phyloP scores from a whole-genome alignment of 2,329 filamentous ascomycete species.

The Cordyceps fumosorosea region DNA sequence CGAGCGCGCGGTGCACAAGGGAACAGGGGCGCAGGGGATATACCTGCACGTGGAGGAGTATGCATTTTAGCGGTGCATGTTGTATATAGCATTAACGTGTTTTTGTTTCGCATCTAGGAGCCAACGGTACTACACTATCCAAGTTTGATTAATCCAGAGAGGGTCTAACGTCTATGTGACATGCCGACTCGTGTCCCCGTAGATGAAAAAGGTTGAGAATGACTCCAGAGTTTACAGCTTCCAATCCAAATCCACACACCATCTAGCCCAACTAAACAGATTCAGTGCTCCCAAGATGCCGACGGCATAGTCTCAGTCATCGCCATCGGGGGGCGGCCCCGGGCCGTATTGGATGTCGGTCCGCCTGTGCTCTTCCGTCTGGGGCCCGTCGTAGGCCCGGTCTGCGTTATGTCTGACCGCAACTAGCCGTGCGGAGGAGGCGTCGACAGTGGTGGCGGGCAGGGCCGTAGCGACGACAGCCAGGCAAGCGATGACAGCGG shows the following conservation, averaged over 20 bases:
- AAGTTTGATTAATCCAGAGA: not conserved
- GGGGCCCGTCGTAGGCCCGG: no score
- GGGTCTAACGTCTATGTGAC: no score
- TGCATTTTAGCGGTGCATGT: slow-evolving; percentile 32
- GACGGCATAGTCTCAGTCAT: not conserved
- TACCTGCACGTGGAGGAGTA: slow-evolving; percentile 56
- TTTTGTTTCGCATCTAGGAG: not conserved
- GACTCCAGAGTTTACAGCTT: no score
- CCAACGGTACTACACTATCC: not conserved
- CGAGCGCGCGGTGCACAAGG: slow-evolving; percentile 57
- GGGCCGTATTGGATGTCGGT: not conserved
- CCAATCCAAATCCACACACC: not conserved
- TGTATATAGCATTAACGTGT: no score
- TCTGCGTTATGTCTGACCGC: no score
- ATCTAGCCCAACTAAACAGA: not conserved
- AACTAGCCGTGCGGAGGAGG: no score
- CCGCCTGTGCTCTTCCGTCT: no score
- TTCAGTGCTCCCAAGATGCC: no score
- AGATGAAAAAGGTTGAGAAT: no score
- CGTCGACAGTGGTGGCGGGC: not conserved
- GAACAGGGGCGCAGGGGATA: slow-evolving; percentile 57
- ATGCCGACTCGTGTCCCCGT: no score
- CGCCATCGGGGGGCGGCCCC: not conserved
- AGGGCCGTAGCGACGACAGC: not conserved
- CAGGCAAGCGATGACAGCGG: not conserved